A percentile compares a stretch with the other conserved stretches of the same genome.
Conservation (phyloP, 2,329 filamentous ascomycete genomes). For the Sphaerulina musiva region DNA sequence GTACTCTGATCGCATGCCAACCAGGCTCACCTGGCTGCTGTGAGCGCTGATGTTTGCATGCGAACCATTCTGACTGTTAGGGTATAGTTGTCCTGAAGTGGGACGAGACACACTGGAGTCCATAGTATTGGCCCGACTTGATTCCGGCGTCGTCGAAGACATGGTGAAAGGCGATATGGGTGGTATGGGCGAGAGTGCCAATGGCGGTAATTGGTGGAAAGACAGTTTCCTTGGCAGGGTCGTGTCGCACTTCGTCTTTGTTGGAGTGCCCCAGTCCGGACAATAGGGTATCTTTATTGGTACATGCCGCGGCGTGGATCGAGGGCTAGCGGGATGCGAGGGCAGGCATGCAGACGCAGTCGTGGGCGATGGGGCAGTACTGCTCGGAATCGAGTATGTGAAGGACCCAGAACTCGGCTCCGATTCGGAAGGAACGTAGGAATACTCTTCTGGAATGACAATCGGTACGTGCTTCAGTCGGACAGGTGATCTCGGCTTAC, state of each 20-base stretch:
- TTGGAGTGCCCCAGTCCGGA: slow-evolving; percentile 40
- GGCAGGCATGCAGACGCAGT: slow-evolving; percentile 3
- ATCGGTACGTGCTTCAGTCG: slow-evolving; percentile 42
- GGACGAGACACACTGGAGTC: slow-evolving; percentile 43
- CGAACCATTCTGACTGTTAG: slow-evolving; percentile 32
- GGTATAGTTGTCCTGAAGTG: slow-evolving; percentile 39
- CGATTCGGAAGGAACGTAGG: slow-evolving; percentile 17
- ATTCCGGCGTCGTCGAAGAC: slow-evolving; percentile 39
- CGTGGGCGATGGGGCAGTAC: slow-evolving; percentile 12
- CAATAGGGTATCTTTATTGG: slow-evolving; percentile 40
- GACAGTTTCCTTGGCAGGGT: slow-evolving; percentile 17
- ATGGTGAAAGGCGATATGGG: slow-evolving; percentile 35
- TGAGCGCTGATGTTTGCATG: slow-evolving; percentile 38
- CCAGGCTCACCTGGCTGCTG: slow-evolving; percentile 43
- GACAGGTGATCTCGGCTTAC: slow-evolving; percentile 13
- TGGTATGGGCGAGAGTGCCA: slow-evolving; percentile 25
- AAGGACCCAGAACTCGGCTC: slow-evolving; percentile 16
- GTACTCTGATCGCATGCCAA: slow-evolving; percentile 37
- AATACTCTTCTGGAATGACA: slow-evolving; percentile 36
- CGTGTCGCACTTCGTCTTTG: slow-evolving; percentile 33
- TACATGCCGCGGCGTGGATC: slow-evolving; percentile 39
- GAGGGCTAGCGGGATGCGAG: slow-evolving; percentile 13
- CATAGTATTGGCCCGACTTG: slow-evolving; percentile 43
- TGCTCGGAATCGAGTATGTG: slow-evolving; percentile 12
- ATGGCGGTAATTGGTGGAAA: slow-evolving; percentile 22